Conservation (phyloP, 805 yeast genomes). For the Gaillardinia entomophila region DNA sequence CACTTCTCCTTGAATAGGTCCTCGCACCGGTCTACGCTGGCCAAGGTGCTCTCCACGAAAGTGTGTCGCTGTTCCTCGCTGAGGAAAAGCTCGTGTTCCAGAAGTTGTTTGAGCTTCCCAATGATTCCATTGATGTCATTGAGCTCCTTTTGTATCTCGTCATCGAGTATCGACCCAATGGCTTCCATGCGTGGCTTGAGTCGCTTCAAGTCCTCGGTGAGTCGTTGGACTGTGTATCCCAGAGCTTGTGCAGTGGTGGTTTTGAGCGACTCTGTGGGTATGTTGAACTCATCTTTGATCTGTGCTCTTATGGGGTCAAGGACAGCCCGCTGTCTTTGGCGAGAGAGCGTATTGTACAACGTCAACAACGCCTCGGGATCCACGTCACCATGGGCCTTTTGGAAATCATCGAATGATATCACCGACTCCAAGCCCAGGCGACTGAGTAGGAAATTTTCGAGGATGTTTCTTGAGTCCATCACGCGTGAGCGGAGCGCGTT, state of each 20-base stretch:
- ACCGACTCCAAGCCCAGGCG: slow-evolving; percentile 11
- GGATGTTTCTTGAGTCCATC: slow-evolving; percentile 19
- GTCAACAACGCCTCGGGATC: too few relatives aligned
- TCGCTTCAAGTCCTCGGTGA: slow-evolving; percentile 8
- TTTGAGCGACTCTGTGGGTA: slow-evolving; percentile 13
- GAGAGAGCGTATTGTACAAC: too few relatives aligned
- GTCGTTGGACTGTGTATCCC: slow-evolving; percentile 1
- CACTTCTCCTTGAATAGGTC: slow-evolving; percentile 1
- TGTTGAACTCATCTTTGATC: slow-evolving; percentile 14
- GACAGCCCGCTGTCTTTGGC: too few relatives aligned
- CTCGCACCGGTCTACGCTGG: slow-evolving; percentile 7
- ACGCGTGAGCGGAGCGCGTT: too few relatives aligned
- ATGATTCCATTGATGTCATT: slow-evolving; percentile 11
- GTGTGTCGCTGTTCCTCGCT: slow-evolving; percentile 8
- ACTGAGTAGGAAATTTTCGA: slow-evolving; percentile 12
- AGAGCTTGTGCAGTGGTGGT: slow-evolving; percentile 1
- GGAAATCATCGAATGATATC: slow-evolving; percentile 14
- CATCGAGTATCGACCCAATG: slow-evolving; percentile 14
- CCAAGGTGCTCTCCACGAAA: slow-evolving; percentile 11
- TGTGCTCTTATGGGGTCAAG: slow-evolving; percentile 3
- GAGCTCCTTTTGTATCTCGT: slow-evolving; percentile 7
- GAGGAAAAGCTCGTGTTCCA: slow-evolving; percentile 20
- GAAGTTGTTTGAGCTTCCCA: slow-evolving; percentile 20
- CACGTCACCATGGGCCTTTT: slow-evolving; percentile 8
- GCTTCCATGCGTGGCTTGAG: slow-evolving; percentile 17